Evolutionary conservation across 148 eudicot species (phyloP).

Genomic region (Simmondsia chinensis): DNA sequence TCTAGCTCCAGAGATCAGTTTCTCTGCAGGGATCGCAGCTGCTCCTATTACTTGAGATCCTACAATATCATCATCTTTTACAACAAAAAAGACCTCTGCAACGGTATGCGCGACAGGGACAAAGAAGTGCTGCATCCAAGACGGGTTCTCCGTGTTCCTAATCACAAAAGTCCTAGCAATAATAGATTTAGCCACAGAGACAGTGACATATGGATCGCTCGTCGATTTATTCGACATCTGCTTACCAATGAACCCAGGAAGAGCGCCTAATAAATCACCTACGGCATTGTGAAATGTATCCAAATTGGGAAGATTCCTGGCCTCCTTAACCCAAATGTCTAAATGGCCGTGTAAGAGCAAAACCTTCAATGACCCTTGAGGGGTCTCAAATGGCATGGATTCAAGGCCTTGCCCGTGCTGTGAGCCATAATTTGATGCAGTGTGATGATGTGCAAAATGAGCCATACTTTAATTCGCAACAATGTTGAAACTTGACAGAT

Average conservation of each 20-base stretch:
- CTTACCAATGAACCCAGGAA: conserved; percentile 13
- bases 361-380: conserved; percentile 48
- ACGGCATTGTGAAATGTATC: conserved; percentile 53
- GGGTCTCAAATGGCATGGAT: conserved; percentile 39
- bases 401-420: conserved; percentile 45
- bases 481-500: no score
- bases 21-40: conserved; percentile 45
- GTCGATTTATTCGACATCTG: conserved; percentile 23
- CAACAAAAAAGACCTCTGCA: conserved; percentile 61
- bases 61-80: conserved; percentile 57
- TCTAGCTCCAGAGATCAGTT: conserved; percentile 28
- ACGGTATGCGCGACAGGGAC: conserved; percentile 73
- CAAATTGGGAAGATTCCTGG: conserved; percentile 81
- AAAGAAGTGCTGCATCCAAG: conserved; percentile 61
- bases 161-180: conserved; percentile 70
- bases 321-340: conserved; percentile 80
- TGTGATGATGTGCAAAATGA: conserved; percentile 13
- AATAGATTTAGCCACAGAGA: conserved; percentile 41
- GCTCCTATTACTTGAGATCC: conserved; percentile 67
- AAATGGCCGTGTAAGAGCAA: conserved; percentile 71
- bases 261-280: conserved; percentile 27
- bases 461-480: conserved; percentile 24
- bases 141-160: conserved; percentile 50
- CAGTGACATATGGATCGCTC: conserved; percentile 84
- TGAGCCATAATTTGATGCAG: conserved; percentile 15